Conservation (phyloP, 2,329 filamentous ascomycete genomes). For the Fusarium pininemorale region DNA sequence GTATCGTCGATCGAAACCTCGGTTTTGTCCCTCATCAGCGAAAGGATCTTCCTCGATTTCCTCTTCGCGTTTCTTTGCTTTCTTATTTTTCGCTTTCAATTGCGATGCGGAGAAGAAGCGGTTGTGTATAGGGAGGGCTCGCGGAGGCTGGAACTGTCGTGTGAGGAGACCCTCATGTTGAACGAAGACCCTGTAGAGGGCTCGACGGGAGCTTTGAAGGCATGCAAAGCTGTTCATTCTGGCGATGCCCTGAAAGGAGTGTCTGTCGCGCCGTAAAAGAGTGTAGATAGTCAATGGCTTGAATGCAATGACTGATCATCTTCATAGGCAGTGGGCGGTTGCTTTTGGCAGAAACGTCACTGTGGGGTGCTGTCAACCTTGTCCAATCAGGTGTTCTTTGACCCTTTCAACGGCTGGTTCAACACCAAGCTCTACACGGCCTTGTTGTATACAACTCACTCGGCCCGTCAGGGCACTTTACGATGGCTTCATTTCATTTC, state of each 20-base stretch:
- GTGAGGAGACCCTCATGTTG: slow-evolving; percentile 41
- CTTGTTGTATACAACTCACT: not conserved
- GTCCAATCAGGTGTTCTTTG: slow-evolving; percentile 28
- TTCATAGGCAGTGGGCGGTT: slow-evolving; percentile 21
- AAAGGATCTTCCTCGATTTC: not conserved
- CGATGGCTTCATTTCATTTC: slow-evolving; percentile 46
- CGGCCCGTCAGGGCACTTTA: slow-evolving; percentile 7
- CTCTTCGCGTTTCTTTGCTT: not conserved
- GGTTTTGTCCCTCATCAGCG: slow-evolving; percentile 31
- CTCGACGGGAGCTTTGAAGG: slow-evolving; percentile 55
- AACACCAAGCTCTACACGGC: slow-evolving; percentile 16
- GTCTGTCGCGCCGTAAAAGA: not conserved
- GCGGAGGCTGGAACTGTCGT: slow-evolving; percentile 30
- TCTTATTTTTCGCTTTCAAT: not conserved
- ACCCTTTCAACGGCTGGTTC: slow-evolving; percentile 5
- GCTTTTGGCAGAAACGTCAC: slow-evolving; percentile 41
- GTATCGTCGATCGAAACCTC: slow-evolving; percentile 47
- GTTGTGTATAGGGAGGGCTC: slow-evolving; percentile 16
- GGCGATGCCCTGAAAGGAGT: not conserved
- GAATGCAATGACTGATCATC: slow-evolving; percentile 18
- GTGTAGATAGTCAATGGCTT: slow-evolving; percentile 13
- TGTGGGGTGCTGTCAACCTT: slow-evolving; percentile 3
- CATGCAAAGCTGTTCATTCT: slow-evolving; percentile 53
- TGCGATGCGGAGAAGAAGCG: slow-evolving; percentile 30
- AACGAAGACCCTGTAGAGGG: slow-evolving; percentile 59